Conservation (phyloP, 192 early-diverging fungal genomes). For the Entophlyctis luteolus region DNA sequence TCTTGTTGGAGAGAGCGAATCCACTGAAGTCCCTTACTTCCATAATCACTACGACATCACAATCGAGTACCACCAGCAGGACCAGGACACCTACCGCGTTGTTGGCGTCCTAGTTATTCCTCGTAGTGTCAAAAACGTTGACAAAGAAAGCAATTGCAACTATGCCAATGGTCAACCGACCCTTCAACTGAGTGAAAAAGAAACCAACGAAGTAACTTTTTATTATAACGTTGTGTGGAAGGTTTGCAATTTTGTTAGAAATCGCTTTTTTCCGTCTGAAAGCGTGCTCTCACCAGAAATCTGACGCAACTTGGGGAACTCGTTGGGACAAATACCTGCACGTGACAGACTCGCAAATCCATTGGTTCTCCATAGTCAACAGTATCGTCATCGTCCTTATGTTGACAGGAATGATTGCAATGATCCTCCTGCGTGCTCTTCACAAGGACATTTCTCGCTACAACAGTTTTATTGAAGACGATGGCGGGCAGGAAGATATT, state of each 20-base stretch:
- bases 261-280: neutral
- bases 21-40: slow-evolving; percentile 41
- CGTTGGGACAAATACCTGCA: slow-evolving; percentile 61
- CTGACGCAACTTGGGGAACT: slow-evolving; percentile 47
- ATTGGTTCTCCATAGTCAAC: slow-evolving; percentile 65
- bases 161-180: slow-evolving; percentile 11
- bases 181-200: slow-evolving; percentile 19
- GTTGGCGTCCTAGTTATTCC: slow-evolving; percentile 84
- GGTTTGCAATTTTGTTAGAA: slow-evolving; percentile 5
- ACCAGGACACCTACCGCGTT: slow-evolving; percentile 65
- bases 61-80: slow-evolving; percentile 75
- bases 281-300: slow-evolving; percentile 24
- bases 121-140: slow-evolving; percentile 46
- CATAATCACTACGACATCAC: slow-evolving; percentile 87
- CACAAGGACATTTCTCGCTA: slow-evolving; percentile 61
- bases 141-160: slow-evolving; percentile 15
- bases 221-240: slow-evolving; percentile 53
- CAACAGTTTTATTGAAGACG: slow-evolving; percentile 49
- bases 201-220: slow-evolving; percentile 36
- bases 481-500: slow-evolving; percentile 59
- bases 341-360: slow-evolving; percentile 49
- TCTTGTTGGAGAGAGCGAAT: slow-evolving; percentile 12
- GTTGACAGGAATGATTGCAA: slow-evolving; percentile 55
- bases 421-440: slow-evolving; percentile 55
- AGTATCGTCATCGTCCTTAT: slow-evolving; percentile 56